Evolutionary conservation across 805 yeast genomes (phyloP).

Genomic region (Metschnikowia picachoensis): DNA sequence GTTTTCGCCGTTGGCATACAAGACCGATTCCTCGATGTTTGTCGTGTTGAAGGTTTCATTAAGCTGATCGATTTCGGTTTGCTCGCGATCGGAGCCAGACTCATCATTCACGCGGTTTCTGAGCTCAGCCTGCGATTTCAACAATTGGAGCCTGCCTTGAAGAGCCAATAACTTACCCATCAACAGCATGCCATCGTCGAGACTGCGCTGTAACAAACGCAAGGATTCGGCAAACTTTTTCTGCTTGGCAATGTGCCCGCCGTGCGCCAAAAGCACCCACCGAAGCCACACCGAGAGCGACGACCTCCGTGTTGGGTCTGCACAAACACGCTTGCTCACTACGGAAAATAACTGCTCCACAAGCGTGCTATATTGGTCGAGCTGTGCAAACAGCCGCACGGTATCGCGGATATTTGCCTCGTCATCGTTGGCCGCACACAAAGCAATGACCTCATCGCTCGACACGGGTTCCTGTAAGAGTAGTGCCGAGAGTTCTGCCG

Average conservation of each 20-base stretch:
- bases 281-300: slow-evolving; percentile 64
- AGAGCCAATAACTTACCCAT: slow-evolving; percentile 70
- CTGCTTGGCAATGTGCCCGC: slow-evolving; percentile 55
- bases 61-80: slow-evolving; percentile 13
- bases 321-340: slow-evolving; percentile 26
- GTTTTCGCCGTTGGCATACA: slow-evolving; percentile 40
- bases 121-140: slow-evolving; percentile 70
- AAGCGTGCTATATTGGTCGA: slow-evolving; percentile 26
- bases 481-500: slow-evolving; percentile 19
- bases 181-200: slow-evolving; percentile 51
- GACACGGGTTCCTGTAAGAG: slow-evolving; percentile 16
- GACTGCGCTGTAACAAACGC: slow-evolving; percentile 52
- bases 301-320: slow-evolving; percentile 25
- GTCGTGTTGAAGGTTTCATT: slow-evolving; percentile 21
- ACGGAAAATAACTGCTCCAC: slow-evolving; percentile 25
- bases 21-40: slow-evolving; percentile 28
- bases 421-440: slow-evolving; percentile 29
- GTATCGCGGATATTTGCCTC: slow-evolving; percentile 29
- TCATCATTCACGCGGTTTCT: slow-evolving; percentile 35
- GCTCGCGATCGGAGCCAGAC: slow-evolving; percentile 16
- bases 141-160: slow-evolving; percentile 80
- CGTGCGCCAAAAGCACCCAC: slow-evolving; percentile 70
- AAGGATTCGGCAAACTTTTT: slow-evolving; percentile 52
- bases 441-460: slow-evolving; percentile 6
- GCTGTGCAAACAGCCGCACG: slow-evolving; percentile 33